Conservation (phyloP, 73 alveolate species). For the Paramecium tetraurelia region DNA sequence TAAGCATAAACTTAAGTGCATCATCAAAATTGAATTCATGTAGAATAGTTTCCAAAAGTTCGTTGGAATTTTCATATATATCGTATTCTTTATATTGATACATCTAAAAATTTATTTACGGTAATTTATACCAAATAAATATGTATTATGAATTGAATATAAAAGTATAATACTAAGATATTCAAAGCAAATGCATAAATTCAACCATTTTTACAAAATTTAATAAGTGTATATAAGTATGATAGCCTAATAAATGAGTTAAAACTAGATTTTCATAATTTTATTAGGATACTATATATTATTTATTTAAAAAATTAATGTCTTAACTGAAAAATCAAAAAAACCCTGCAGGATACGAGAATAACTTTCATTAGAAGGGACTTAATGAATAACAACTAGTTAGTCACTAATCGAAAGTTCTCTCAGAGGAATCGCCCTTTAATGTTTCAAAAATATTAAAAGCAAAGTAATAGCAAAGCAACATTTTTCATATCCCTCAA, state of each 20-base stretch:
- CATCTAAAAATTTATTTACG: not conserved
- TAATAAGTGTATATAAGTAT: too few relatives aligned
- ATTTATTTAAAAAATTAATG: not conserved
- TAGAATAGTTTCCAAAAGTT: not conserved
- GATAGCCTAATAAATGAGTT: not conserved
- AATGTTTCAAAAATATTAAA: not conserved
- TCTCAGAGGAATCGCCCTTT: not conserved
- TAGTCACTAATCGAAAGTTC: not conserved
- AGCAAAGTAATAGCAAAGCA: not conserved
- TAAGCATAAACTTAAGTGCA: conserved; percentile 14
- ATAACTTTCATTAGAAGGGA: not conserved
- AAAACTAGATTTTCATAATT: not conserved
- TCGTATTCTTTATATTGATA: not conserved
- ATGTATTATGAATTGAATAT: not conserved
- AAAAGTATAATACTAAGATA: too few relatives aligned
- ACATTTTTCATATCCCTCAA: conserved; percentile 1
- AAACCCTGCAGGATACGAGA: not conserved
- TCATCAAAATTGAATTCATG: not conserved
- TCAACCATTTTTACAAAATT: too few relatives aligned
- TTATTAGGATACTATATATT: not conserved
- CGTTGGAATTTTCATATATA: not conserved
- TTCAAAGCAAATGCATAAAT: too few relatives aligned
- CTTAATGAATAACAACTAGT: not conserved
- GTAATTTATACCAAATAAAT: not conserved
- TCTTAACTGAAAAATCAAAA: not conserved